Base-by-base conservation (phyloP, 208 protist species). In the Acanthamoeba castellanii region DNA sequence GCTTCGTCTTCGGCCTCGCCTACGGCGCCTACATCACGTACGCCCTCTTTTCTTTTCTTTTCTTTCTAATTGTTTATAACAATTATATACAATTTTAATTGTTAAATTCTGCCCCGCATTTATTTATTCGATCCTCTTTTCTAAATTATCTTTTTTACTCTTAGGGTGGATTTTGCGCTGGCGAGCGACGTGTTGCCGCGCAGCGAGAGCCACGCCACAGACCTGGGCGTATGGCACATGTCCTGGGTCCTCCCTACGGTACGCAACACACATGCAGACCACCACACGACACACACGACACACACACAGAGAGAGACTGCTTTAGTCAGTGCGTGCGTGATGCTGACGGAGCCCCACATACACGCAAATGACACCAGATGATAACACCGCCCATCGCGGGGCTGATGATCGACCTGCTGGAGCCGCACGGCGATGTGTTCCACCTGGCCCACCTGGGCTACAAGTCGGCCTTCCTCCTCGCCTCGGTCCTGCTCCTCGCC, bases 211-310 rank as follows among this genome's bases (percentile, higher is more conserved):
- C 50, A 59, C 47, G 78, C 78, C 37, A 87, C 42, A 2, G 78
- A 87, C 50, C 18, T 87, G 37, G 78, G 78, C 50, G 78, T 87
- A 37, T 87, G 78, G 78, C 78, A 87, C 78, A 59, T 87, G 13
- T 87, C 78, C 14, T 87, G 78, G 78, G 50, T 61, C 25, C 50
- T 87, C 3, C 78, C 78, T 37, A 87, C 78, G 42, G 78, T 87
- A 87, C 47, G 30, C 25, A 3, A 6, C 50, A n/a, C n/a, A n/a
- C n/a, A n/a, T n/a, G n/a, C n/a, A n/a, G n/a, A n/a, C n/a, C n/a
- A n/a, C n/a, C n/a, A n/a, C n/a, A n/a, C n/a, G 59, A 27, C 59
- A 22, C 59, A 27, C 59, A 66, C 59, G 13, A 27, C 59, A 13
- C 30, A 81, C 34, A n/a, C n/a, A n/a, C n/a, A n/a, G n/a, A n/a